A percentile compares a stretch with the other conserved stretches of the same genome.
phyloP scores from a whole-genome alignment of 768 basidiomycete species.

The Saitozyma sp. region DNA sequence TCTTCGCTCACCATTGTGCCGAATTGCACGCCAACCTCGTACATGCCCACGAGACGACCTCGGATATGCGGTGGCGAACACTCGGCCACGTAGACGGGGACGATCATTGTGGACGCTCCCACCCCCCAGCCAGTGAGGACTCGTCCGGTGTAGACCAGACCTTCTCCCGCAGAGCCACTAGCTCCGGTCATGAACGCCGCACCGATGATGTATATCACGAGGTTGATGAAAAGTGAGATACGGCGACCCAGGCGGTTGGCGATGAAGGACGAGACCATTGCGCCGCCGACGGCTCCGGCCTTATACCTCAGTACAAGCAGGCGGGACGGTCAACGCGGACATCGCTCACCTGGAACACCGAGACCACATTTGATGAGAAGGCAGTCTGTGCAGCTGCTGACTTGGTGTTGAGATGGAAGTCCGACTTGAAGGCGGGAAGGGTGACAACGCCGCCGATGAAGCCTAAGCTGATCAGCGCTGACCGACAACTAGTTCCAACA shows the following conservation, averaged over 20 bases:
- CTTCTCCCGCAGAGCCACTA: constrained; percentile 4
- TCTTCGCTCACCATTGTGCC: constrained; percentile 13
- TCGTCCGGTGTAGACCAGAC: constrained; percentile 34
- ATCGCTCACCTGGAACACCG: constrained; percentile 20
- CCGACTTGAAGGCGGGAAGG: constrained; percentile 16
- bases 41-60: constrained; percentile 39
- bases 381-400: constrained; percentile 2
- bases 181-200: constrained; percentile 18
- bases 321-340: neutral
- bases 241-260: constrained; percentile 25
- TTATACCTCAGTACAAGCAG: neutral
- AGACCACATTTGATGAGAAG: constrained; percentile 22
- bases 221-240: constrained; percentile 10
- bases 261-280: constrained; percentile 12
- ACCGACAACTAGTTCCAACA: too few relatives aligned
- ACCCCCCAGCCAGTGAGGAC: constrained; percentile 41
- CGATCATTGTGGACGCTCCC: constrained; percentile 33
- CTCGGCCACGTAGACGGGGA: constrained; percentile 39
- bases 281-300: constrained; percentile 25
- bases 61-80: constrained; percentile 30
- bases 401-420: constrained; percentile 2
- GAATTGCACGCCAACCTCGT: constrained; percentile 35
- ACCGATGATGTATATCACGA: constrained; percentile 15
- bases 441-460: constrained; percentile 18
- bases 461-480: neutral